Conservation (phyloP, 345 rosid species). For the Atalantia buxifolia region DNA sequence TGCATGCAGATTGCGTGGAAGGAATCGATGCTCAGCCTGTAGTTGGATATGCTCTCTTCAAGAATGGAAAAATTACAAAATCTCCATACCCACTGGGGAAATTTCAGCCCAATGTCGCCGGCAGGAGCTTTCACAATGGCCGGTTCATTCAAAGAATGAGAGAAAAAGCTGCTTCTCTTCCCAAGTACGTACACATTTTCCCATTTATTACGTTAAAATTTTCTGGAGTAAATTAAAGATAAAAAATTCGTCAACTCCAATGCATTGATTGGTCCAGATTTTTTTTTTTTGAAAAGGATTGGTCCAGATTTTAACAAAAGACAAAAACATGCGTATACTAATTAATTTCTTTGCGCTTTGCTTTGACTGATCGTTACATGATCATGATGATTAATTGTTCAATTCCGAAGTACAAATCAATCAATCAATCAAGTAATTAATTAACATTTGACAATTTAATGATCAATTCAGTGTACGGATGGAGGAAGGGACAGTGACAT, state of each 20-base stretch:
- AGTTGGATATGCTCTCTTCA: neutral
- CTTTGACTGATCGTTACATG: neutral
- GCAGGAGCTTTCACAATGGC: slow-evolving; percentile 51
- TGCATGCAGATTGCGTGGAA: neutral
- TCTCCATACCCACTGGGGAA: neutral
- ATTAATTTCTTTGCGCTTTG: no score
- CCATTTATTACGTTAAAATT: no score
- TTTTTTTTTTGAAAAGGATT: no score
- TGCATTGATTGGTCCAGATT: neutral
- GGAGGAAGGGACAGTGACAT: slow-evolving; percentile 2
- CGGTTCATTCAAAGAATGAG: slow-evolving; percentile 53
- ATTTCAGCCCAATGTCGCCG: slow-evolving; percentile 12
- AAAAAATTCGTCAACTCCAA: neutral
- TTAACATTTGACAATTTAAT: no score
- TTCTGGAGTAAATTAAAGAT: no score
- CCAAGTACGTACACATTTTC: slow-evolving; percentile 23
- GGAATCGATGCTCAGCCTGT: neutral
- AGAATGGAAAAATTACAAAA: neutral
- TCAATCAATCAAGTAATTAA: no score
- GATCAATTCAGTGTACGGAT: slow-evolving; percentile 1
- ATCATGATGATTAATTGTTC: neutral
- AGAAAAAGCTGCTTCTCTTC: slow-evolving; percentile 44
- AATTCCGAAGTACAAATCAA: neutral
- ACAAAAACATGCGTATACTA: no score
- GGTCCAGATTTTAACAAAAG: neutral